Evolutionary conservation across 345 rosid genomes (phyloP).

Genomic region (Murraya koenigii): DNA sequence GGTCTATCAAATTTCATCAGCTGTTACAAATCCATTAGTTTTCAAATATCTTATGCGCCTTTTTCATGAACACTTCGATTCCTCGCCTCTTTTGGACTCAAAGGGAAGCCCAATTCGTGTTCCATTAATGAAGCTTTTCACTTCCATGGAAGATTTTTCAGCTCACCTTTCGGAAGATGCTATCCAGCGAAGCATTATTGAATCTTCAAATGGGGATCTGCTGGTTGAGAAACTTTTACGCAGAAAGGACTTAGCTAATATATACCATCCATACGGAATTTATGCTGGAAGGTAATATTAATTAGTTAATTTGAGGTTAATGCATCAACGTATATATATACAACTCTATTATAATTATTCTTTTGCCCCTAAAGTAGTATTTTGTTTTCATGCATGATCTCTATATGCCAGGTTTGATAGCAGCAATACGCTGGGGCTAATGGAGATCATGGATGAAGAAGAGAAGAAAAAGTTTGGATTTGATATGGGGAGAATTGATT

Average conservation of each 20-base stretch:
- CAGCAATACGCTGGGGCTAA: slow-evolving; percentile 66
- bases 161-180: slow-evolving; percentile 69
- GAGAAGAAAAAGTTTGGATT: slow-evolving; percentile 72
- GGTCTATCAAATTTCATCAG: slow-evolving; percentile 85
- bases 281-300: slow-evolving; percentile 71
- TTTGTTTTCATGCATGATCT: not conserved
- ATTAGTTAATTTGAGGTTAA: no score
- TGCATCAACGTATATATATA: no score
- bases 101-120: slow-evolving; percentile 75
- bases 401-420: slow-evolving; percentile 60
- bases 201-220: slow-evolving; percentile 46
- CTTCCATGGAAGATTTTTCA: slow-evolving; percentile 71
- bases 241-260: slow-evolving; percentile 62
- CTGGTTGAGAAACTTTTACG: slow-evolving; percentile 34
- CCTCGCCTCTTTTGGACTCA: slow-evolving; percentile 64
- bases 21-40: slow-evolving; percentile 74
- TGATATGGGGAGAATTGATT: slow-evolving; percentile 61
- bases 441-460: slow-evolving; percentile 73
- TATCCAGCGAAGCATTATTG: slow-evolving; percentile 28
- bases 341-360: no score
- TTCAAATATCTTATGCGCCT: slow-evolving; percentile 57
- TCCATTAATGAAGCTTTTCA: slow-evolving; percentile 71
- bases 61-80: slow-evolving; percentile 66
- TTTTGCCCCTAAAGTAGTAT: no score
- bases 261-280: slow-evolving; percentile 81